These are phyloP conservation scores for Carex scoparia DNA, from an alignment of 176 grass and related monocot genomes.

Conservation along the genomic window DNA sequence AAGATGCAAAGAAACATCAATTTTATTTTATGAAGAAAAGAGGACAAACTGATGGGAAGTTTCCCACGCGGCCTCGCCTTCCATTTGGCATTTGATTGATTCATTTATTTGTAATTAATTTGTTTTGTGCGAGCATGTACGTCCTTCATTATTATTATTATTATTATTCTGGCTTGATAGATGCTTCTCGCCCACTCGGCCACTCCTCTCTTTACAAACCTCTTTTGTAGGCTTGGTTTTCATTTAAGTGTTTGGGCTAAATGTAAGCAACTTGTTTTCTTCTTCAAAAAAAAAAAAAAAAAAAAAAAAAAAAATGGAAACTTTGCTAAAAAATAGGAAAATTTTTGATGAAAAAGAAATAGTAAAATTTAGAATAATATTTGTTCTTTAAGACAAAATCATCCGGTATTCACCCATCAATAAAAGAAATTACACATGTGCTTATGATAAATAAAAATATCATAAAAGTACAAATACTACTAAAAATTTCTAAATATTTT, in stretches of 20 bases:
- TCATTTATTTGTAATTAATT: neutral
- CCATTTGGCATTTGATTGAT: neutral
- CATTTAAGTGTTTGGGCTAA: neutral
- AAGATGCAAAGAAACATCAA: constrained; percentile 1
- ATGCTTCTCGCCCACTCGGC: neutral
- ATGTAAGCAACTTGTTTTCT: neutral
- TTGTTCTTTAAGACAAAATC: too few relatives aligned
- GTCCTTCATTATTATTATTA: too few relatives aligned
- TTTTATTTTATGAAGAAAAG: neutral
- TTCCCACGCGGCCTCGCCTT: neutral
- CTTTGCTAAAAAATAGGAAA: too few relatives aligned
- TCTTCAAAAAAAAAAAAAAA: too few relatives aligned
- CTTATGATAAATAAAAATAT: too few relatives aligned
- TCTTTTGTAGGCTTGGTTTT: constrained; percentile 4
- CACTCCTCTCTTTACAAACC: neutral
- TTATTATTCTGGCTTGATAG: constrained; percentile 23
- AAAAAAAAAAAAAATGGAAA: too few relatives aligned
- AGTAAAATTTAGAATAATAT: too few relatives aligned
- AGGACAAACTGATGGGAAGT: constrained; percentile 17
- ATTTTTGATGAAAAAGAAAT: too few relatives aligned
- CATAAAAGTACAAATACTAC: too few relatives aligned
- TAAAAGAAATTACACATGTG: too few relatives aligned
- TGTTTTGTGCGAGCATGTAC: neutral
- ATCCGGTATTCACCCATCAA: too few relatives aligned
- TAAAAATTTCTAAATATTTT: too few relatives aligned